phyloP scores from a whole-genome alignment of 805 yeast species.

The Nakazawaea wickerhamii region DNA sequence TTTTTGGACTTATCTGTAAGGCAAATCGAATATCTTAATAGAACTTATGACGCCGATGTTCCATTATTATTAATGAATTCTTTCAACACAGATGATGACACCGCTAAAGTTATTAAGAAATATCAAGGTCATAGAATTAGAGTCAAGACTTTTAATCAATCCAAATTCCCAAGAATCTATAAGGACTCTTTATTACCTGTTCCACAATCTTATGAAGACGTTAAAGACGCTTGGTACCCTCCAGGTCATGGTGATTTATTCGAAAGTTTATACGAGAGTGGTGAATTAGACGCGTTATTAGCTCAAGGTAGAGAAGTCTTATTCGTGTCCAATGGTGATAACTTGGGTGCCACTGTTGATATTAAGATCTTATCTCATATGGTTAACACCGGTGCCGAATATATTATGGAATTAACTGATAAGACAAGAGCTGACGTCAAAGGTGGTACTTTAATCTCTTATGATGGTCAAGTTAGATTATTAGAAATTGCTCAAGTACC shows the following conservation, averaged over 20 bases:
- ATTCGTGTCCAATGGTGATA: constrained; percentile 97
- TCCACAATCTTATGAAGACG: constrained; percentile 69
- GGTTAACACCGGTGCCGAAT: constrained; percentile 87
- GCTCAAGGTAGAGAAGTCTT: constrained; percentile 92
- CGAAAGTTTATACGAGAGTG: constrained; percentile 83
- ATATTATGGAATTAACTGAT: constrained; percentile 97
- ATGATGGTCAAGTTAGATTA: constrained; percentile 89
- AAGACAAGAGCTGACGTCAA: constrained; percentile 99
- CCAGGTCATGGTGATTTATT: constrained; percentile 99
- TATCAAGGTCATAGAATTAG: constrained; percentile 94
- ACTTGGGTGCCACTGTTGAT: constrained; percentile 97
- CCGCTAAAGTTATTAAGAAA: constrained; percentile 91
- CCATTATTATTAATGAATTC: constrained; percentile 97
- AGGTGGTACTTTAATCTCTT: constrained; percentile 97
- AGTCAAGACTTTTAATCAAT: constrained; percentile 94
- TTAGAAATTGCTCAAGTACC: constrained; percentile 98
- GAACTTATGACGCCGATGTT: constrained; percentile 85
- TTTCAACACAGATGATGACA: constrained; percentile 94
- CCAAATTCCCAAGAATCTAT: constrained; percentile 93
- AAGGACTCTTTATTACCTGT: constrained; percentile 96
- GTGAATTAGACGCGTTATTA: constrained; percentile 84
- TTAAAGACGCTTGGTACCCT: constrained; percentile 91
- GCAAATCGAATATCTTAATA: constrained; percentile 92
- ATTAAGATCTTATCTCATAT: constrained; percentile 85
- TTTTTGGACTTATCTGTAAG: constrained; percentile 93